Base-by-base conservation (phyloP, 2,329 filamentous ascomycete genomes). In the Nectriaceae sp. region DNA sequence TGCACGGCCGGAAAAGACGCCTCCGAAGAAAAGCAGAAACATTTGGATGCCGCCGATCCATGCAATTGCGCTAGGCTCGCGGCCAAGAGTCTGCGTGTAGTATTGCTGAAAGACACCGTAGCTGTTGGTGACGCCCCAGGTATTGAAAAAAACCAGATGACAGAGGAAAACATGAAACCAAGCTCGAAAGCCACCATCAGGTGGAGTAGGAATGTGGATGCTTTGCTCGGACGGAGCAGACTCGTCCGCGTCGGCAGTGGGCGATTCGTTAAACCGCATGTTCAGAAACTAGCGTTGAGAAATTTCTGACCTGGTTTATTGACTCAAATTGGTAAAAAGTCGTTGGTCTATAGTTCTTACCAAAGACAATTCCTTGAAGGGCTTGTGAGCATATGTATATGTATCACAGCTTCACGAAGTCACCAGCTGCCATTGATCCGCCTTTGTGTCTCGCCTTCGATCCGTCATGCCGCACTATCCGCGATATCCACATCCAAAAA, bases 81-180 rank as follows among this genome's bases (percentile, higher is more conserved):
- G 58, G 4, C 58, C 46, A 3, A 73, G 57, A 2, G 57, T 64
- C 20, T 65, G 50, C 1, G 64, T 68, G 53, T 77, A 77, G 52
- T 76, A 76, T 15, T 70, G 65, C 47, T 77, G 74, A 45, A 75
- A 77, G 6, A 70, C 66, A 3, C 75, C 75, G 47, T 72, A 75
- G 13, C 66, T 70, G 49, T 76, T 75, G 21, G 74, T 65, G 36
- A 75, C 70, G n/a, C 75, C 75, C 72, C 73, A 74, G 4, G 72
- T 72, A 26, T 71, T 69, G 56, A 74, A 73, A 50, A 74, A 70
- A 22, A 71, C 66, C 3, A 73, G 63, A 52, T 71, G 72, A 16
- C 60, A 62, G 50, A 69, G 59, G 0, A 62, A 38, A 0, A 64
- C 66, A 40, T 71, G 68, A 1, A 59, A 52, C 69, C 67, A 71